phyloP scores from a whole-genome alignment of 2,329 filamentous ascomycete genomes.

The Cladorrhinum sp. region DNA sequence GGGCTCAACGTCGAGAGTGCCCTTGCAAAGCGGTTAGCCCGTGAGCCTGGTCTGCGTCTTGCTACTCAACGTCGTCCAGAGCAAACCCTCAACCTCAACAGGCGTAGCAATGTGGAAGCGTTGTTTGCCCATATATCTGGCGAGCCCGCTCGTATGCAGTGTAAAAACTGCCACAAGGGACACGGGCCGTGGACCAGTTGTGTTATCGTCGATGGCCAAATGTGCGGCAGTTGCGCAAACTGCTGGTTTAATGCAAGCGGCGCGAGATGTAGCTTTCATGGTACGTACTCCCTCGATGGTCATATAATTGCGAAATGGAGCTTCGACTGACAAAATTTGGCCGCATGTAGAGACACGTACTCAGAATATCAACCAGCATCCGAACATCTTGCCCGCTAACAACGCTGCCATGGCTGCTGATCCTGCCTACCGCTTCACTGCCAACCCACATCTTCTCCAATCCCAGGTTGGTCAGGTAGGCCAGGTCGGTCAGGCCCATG shows the following conservation, averaged over 20 bases:
- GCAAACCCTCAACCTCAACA: conserved; percentile 53
- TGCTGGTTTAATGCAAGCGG: conserved; percentile 64
- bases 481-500: conserved; percentile 1
- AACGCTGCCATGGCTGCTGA: conserved; percentile 19
- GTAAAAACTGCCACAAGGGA: conserved; percentile 59
- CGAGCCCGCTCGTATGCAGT: conserved; percentile 44
- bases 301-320: neutral
- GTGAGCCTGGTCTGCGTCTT: conserved; percentile 46
- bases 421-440: conserved; percentile 18
- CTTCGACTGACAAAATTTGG: conserved; percentile 4
- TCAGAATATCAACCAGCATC: conserved; percentile 29
- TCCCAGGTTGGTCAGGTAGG: conserved; percentile 14
- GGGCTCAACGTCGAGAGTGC: conserved; percentile 50
- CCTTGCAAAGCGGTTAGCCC: conserved; percentile 52
- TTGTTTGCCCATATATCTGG: conserved; percentile 57
- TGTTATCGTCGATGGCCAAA: conserved; percentile 57
- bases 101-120: conserved; percentile 59
- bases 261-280: conserved; percentile 58
- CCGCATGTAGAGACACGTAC: conserved; percentile 42
- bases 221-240: conserved; percentile 61
- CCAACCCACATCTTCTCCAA: conserved; percentile 19
- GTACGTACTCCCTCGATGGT: conserved; percentile 35
- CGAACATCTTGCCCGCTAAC: conserved; percentile 22
- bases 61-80: conserved; percentile 53
- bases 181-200: conserved; percentile 59